phyloP scores from a whole-genome alignment of 2,329 filamentous ascomycete genomes.

The Penicillium sp. region DNA sequence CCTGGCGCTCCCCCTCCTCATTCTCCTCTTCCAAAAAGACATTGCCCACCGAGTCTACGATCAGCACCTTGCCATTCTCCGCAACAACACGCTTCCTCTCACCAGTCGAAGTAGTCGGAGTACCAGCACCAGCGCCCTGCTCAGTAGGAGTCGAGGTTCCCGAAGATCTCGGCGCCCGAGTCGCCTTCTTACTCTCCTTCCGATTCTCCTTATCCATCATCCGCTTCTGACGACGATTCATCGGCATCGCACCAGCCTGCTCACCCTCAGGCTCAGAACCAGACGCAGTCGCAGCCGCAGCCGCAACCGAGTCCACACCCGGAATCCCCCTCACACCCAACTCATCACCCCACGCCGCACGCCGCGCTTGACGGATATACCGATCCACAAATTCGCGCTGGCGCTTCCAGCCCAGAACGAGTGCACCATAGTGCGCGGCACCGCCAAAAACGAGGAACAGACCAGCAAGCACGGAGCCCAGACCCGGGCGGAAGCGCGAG shows the following conservation, averaged over 20 bases:
- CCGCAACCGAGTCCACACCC: conserved; percentile 57
- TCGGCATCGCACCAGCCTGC: conserved; percentile 58
- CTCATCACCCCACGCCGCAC: conserved; percentile 88
- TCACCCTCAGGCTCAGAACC: conserved; percentile 54
- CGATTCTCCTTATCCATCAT: conserved; percentile 80
- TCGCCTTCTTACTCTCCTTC: conserved; percentile 65
- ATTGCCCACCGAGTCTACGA: conserved; percentile 89
- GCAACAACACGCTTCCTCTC: conserved; percentile 85
- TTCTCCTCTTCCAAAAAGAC: conserved; percentile 94
- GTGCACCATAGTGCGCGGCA: conserved; percentile 80
- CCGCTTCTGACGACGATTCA: conserved; percentile 85
- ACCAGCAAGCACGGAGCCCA: conserved; percentile 81
- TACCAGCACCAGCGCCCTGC: conserved; percentile 29
- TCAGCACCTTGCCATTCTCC: conserved; percentile 91
- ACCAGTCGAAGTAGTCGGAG: conserved; percentile 66
- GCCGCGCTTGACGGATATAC: conserved; percentile 87
- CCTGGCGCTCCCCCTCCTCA: conserved; percentile 79
- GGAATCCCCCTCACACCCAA: conserved; percentile 68
- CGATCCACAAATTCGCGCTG: conserved; percentile 89
- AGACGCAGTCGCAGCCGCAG: conserved; percentile 10
- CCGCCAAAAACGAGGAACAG: conserved; percentile 83
- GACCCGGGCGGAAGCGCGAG: conserved; percentile 84
- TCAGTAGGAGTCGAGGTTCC: conserved; percentile 58
- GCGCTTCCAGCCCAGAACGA: conserved; percentile 85
- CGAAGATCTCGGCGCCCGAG: conserved; percentile 37